These are phyloP conservation scores for Trametes cubensis DNA, from an alignment of 768 basidiomycete species.

Conservation along the genomic window DNA sequence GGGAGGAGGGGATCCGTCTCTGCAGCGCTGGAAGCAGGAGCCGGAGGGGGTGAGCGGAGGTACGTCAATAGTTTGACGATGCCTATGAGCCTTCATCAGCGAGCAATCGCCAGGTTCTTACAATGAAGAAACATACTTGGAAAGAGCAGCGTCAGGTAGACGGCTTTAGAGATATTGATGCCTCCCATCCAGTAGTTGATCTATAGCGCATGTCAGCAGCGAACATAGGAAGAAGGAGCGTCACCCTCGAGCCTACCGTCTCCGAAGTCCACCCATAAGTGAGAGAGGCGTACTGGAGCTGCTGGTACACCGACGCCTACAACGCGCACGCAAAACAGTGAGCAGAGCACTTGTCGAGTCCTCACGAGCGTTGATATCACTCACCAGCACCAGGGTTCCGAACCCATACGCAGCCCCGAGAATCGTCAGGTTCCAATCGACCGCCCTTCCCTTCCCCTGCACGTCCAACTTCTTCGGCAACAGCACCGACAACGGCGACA, in stretches of 20 bases:
- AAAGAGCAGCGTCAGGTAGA: conserved; percentile 57
- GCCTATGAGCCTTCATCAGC: conserved; percentile 41
- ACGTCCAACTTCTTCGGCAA: conserved; percentile 44
- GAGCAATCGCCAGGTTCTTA: neutral
- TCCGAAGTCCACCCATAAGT: conserved; percentile 71
- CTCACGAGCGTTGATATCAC: conserved; percentile 24
- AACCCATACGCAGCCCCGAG: conserved; percentile 58
- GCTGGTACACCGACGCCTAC: conserved; percentile 56
- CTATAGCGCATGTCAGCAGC: conserved; percentile 37
- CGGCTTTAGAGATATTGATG: conserved; percentile 43
- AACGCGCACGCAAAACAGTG: neutral
- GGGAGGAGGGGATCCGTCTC: conserved; percentile 7
- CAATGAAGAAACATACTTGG: conserved; percentile 52
- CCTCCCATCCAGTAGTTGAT: conserved; percentile 67
- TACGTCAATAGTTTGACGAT: conserved; percentile 52
- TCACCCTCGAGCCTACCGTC: conserved; percentile 46
- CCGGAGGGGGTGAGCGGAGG: neutral
- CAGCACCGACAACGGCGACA: conserved; percentile 73
- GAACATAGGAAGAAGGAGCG: neutral
- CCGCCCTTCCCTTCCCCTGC: conserved; percentile 42
- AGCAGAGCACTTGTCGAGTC: neutral
- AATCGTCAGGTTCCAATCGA: conserved; percentile 69
- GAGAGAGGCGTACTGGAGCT: conserved; percentile 66
- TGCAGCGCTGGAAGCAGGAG: conserved; percentile 6
- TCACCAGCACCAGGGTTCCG: conserved; percentile 48